Percentiles rank a stretch among this genome's conserved stretches.
phyloP scores from a whole-genome alignment of 768 basidiomycete species.

The Punctularia strigosozonata region DNA sequence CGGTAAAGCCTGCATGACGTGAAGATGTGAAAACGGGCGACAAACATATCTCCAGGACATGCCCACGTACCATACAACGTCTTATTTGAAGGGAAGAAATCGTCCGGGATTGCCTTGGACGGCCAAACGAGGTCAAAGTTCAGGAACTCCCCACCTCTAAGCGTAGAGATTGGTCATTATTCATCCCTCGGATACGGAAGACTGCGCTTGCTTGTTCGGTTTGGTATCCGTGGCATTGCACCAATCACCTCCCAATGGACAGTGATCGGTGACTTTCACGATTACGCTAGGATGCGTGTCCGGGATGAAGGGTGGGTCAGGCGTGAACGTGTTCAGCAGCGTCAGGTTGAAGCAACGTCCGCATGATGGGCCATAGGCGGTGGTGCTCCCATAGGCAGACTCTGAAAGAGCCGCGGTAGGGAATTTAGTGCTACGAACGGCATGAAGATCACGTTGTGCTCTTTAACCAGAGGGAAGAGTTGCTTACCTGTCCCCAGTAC shows the following conservation, averaged over 20 bases:
- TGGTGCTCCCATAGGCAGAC: slow-evolving; percentile 68
- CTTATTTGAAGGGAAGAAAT: slow-evolving; percentile 67
- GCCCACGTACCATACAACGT: slow-evolving; percentile 44
- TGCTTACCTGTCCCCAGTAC: slow-evolving; percentile 49
- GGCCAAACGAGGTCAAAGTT: slow-evolving; percentile 83
- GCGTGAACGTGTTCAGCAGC: slow-evolving; percentile 53
- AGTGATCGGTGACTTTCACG: slow-evolving; percentile 73
- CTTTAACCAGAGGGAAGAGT: slow-evolving; percentile 9
- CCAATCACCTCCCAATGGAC: slow-evolving; percentile 60
- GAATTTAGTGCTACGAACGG: slow-evolving; percentile 36
- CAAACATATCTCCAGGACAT: slow-evolving; percentile 20
- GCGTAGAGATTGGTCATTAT: background rate
- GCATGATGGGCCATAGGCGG: slow-evolving; percentile 60
- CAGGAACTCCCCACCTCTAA: slow-evolving; percentile 54
- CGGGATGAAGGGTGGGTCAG: slow-evolving; percentile 62
- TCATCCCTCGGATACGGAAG: background rate
- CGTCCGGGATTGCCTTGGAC: slow-evolving; percentile 48
- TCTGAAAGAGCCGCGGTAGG: slow-evolving; percentile 75
- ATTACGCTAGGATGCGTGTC: slow-evolving; percentile 46
- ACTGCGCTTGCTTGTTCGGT: slow-evolving; percentile 47
- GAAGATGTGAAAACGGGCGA: background rate
- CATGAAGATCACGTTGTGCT: slow-evolving; percentile 9
- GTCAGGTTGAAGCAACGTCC: slow-evolving; percentile 75
- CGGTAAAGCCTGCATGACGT: background rate
- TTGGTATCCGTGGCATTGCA: slow-evolving; percentile 53